These are phyloP conservation scores for Tylopilus felleus DNA, from an alignment of 768 basidiomycete species.

Conservation along the genomic window DNA sequence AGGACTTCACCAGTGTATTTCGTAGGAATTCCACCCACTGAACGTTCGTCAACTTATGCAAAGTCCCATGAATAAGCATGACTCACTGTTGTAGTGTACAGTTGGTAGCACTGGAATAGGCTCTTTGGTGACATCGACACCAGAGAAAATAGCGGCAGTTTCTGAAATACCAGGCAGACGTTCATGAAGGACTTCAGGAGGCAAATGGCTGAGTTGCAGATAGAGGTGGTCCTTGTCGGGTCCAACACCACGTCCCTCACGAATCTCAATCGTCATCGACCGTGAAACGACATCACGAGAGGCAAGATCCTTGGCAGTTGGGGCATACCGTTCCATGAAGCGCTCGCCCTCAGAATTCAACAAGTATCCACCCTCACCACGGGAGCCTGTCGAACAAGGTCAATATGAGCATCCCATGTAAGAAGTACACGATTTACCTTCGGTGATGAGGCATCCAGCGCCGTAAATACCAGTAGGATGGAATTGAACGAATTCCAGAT, in stretches of 20 bases:
- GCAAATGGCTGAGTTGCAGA: slow-evolving; percentile 95
- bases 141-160: slow-evolving; percentile 97
- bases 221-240: slow-evolving; percentile 97
- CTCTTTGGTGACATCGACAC: slow-evolving; percentile 99
- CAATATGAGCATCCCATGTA: neutral
- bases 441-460: slow-evolving; percentile 97
- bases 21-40: slow-evolving; percentile 99
- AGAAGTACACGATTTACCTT: slow-evolving; percentile 52
- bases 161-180: slow-evolving; percentile 99
- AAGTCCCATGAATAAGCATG: neutral
- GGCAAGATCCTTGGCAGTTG: slow-evolving; percentile 98
- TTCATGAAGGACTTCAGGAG: slow-evolving; percentile 92
- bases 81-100: slow-evolving; percentile 97
- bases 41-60: slow-evolving; percentile 13
- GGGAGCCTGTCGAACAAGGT: slow-evolving; percentile 62
- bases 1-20: slow-evolving; percentile 97
- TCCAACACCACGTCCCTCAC: slow-evolving; percentile 98
- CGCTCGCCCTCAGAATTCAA: slow-evolving; percentile 98
- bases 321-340: slow-evolving; percentile 99
- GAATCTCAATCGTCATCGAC: slow-evolving; percentile 98
- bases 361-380: slow-evolving; percentile 98
- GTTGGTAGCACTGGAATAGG: slow-evolving; percentile 98
- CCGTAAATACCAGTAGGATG: slow-evolving; percentile 99
- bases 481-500: slow-evolving; percentile 99
- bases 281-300: slow-evolving; percentile 99